Evolutionary conservation across 148 eudicot species (phyloP).

Genomic region (Arctostaphylos glauca): DNA sequence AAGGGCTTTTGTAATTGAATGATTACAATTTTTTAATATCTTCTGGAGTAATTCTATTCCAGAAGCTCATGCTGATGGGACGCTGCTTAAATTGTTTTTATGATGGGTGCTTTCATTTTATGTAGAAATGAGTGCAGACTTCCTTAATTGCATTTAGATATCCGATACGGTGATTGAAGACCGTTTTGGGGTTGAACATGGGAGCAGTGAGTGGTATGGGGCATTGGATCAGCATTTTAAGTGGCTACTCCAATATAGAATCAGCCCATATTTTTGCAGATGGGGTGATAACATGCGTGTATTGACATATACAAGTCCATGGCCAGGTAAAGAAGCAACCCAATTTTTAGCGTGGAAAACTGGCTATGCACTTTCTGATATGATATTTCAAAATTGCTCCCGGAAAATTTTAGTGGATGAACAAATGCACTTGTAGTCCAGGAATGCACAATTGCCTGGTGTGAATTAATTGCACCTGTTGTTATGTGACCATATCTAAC

Average conservation of each 20-base stretch:
- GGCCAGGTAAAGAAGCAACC: constrained; percentile 66
- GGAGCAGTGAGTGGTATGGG: constrained; percentile 86
- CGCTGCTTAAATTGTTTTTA: not conserved
- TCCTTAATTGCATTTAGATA: constrained; percentile 58
- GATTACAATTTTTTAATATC: not conserved
- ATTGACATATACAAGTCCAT: constrained; percentile 89
- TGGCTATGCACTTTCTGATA: constrained; percentile 1
- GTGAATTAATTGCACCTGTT: not conserved
- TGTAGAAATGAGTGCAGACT: constrained; percentile 12
- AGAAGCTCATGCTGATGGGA: not conserved
- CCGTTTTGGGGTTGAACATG: constrained; percentile 91
- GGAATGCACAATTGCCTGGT: not conserved
- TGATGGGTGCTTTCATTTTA: not conserved
- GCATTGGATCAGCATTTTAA: constrained; percentile 82
- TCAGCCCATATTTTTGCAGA: constrained; percentile 96
- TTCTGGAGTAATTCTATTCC: not conserved
- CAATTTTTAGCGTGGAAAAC: not conserved
- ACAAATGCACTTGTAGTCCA: constrained; percentile 1
- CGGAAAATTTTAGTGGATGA: not conserved
- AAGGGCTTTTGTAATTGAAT: not conserved
- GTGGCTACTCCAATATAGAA: constrained; percentile 91
- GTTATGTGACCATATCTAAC: constrained; percentile 1
- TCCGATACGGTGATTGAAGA: constrained; percentile 99
- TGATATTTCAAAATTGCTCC: not conserved
- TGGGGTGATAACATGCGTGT: constrained; percentile 99